A percentile compares a stretch with the other conserved stretches of the same genome.
These are phyloP conservation scores for Spencermartinsiella ligniputridi DNA, from an alignment of 1,139 yeast genomes.

Conservation along the genomic window DNA sequence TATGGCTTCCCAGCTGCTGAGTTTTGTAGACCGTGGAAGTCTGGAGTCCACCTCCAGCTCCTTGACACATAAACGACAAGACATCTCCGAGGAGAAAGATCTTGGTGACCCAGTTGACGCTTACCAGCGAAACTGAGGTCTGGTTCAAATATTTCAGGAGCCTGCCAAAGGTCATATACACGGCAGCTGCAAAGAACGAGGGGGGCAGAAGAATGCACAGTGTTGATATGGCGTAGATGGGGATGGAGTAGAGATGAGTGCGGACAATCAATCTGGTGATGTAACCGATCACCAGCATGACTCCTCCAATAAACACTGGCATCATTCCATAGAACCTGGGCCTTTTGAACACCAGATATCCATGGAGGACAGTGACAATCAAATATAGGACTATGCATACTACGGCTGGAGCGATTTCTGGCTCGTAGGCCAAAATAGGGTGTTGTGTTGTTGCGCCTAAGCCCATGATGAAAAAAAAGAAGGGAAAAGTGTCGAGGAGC, in stretches of 20 bases:
- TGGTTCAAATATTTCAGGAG: slow-evolving; percentile 32
- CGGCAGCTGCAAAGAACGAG: slow-evolving; percentile 42
- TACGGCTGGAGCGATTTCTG: slow-evolving; percentile 18
- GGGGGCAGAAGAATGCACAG: slow-evolving; percentile 42
- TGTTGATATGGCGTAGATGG: slow-evolving; percentile 37
- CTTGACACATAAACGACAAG: slow-evolving; percentile 40
- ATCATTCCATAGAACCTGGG: slow-evolving; percentile 17
- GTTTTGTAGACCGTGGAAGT: slow-evolving; percentile 17
- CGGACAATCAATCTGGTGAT: slow-evolving; percentile 32
- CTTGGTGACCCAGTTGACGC: slow-evolving; percentile 35
- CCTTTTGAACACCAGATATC: slow-evolving; percentile 12
- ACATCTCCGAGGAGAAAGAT: slow-evolving; percentile 45
- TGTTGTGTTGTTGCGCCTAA: background rate
- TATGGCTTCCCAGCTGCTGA: slow-evolving; percentile 17
- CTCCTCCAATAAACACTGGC: slow-evolving; percentile 22
- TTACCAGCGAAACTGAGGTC: slow-evolving; percentile 32
- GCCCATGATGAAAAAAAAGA: slow-evolving; percentile 7
- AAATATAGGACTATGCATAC: slow-evolving; percentile 20
- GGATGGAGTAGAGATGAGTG: slow-evolving; percentile 18
- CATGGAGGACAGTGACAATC: slow-evolving; percentile 15
- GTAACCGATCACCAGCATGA: slow-evolving; percentile 35
- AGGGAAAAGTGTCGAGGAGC: background rate
- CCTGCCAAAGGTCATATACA: slow-evolving; percentile 44
- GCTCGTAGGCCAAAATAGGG: slow-evolving; percentile 15
- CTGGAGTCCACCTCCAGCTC: slow-evolving; percentile 43